phyloP scores from a whole-genome alignment of 495 filamentous ascomycete species.

The Trichoderma erinaceum region DNA sequence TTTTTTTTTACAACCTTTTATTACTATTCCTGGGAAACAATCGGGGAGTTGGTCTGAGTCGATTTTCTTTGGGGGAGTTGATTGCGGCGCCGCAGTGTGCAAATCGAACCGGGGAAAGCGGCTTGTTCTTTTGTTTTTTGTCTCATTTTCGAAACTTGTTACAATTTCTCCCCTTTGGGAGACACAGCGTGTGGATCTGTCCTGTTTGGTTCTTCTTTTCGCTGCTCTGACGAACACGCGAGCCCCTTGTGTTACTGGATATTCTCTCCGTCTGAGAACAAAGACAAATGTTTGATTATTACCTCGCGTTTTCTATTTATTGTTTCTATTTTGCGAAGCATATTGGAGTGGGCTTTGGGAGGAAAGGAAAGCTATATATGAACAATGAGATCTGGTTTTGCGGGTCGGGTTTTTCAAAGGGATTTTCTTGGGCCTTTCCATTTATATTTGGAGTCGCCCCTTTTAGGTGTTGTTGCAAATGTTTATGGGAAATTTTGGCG shows the following conservation, averaged over 20 bases:
- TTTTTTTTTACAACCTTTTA: conserved; percentile 7
- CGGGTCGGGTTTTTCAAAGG: background rate
- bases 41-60: conserved; percentile 13
- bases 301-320: background rate
- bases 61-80: conserved; percentile 3
- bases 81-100: conserved; percentile 8
- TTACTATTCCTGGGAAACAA: background rate
- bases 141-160: background rate
- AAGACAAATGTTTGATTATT: background rate
- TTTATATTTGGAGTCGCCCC: background rate
- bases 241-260: conserved; percentile 13
- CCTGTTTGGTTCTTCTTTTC: conserved; percentile 11
- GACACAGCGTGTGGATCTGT: conserved; percentile 6
- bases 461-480: background rate
- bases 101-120: conserved; percentile 7
- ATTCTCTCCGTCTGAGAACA: conserved; percentile 1
- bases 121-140: conserved; percentile 6
- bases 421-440: background rate
- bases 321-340: conserved; percentile 7
- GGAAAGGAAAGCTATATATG: background rate
- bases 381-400: conserved; percentile 6
- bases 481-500: background rate
- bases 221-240: conserved; percentile 10
- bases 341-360: conserved; percentile 2
- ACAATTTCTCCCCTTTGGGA: background rate